These are phyloP conservation scores for Trichophaea hybrida DNA, from an alignment of 2,329 filamentous ascomycete genomes.

Conservation along the genomic window DNA sequence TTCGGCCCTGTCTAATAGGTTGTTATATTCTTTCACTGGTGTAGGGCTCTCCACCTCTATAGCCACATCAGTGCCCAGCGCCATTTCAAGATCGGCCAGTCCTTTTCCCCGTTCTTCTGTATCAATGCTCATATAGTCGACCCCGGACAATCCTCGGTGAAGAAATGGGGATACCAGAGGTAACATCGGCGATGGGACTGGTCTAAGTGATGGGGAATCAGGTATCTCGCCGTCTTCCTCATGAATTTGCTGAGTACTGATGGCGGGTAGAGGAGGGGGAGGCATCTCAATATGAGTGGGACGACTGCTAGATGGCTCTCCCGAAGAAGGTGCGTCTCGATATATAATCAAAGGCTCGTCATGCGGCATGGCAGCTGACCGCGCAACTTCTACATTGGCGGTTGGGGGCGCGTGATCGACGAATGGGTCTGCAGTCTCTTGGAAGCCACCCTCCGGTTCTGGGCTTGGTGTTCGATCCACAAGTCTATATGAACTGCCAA, in stretches of 20 bases:
- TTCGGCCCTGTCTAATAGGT: not conserved
- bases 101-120: not conserved
- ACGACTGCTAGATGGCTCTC: not conserved
- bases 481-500: conserved; percentile 17
- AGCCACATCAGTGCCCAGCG: not conserved
- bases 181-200: conserved; percentile 18
- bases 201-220: conserved; percentile 20
- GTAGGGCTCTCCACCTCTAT: not conserved
- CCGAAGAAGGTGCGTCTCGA: not conserved
- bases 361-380: not conserved
- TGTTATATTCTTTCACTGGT: not conserved
- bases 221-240: conserved; percentile 6
- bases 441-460: not conserved
- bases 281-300: conserved; percentile 11
- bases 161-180: conserved; percentile 21
- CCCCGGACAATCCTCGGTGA: conserved; percentile 13
- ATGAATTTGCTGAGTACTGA: conserved; percentile 1
- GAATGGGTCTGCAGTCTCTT: not conserved
- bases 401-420: not conserved
- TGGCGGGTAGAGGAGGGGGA: conserved; percentile 14
- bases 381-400: not conserved
- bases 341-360: not conserved
- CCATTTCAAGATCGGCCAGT: not conserved
- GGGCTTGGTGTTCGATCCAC: conserved; percentile 10
- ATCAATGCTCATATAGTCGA: conserved; percentile 14